phyloP scores from a whole-genome alignment of 805 yeast species.

The Tanozyma kutaoensis region DNA sequence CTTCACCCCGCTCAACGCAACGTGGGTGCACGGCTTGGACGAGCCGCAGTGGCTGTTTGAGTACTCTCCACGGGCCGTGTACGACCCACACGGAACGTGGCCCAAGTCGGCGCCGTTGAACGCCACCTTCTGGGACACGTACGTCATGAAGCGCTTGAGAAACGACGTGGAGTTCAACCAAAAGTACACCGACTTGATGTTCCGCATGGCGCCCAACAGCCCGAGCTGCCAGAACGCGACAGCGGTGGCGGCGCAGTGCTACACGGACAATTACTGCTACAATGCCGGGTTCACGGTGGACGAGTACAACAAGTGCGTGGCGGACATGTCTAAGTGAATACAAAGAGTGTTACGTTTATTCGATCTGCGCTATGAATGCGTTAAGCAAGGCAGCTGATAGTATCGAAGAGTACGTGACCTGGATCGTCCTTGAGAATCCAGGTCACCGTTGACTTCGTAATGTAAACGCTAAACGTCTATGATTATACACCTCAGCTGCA shows the following conservation, averaged over 20 bases:
- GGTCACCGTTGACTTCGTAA: too few relatives aligned
- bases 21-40: conserved; percentile 35
- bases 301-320: not conserved
- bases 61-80: conserved; percentile 51
- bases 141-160: conserved; percentile 33
- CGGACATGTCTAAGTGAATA: too few relatives aligned
- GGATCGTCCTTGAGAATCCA: too few relatives aligned
- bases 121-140: conserved; percentile 53
- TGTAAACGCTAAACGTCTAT: too few relatives aligned
- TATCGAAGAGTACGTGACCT: too few relatives aligned
- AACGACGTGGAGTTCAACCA: conserved; percentile 33
- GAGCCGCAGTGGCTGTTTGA: conserved; percentile 54
- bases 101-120: conserved; percentile 46
- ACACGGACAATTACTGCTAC: conserved; percentile 7
- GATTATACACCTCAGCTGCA: too few relatives aligned
- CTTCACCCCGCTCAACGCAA: conserved; percentile 46
- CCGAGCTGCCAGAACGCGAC: conserved; percentile 17
- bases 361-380: too few relatives aligned
- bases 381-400: too few relatives aligned
- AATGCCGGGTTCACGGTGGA: conserved; percentile 6
- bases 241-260: conserved; percentile 3
- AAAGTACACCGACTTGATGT: conserved; percentile 32
- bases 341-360: too few relatives aligned
- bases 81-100: conserved; percentile 40
- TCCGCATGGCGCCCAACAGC: conserved; percentile 41